Evolutionary conservation across 2,329 filamentous ascomycete species (phyloP).

Genomic region (Fusarium annulatum): DNA sequence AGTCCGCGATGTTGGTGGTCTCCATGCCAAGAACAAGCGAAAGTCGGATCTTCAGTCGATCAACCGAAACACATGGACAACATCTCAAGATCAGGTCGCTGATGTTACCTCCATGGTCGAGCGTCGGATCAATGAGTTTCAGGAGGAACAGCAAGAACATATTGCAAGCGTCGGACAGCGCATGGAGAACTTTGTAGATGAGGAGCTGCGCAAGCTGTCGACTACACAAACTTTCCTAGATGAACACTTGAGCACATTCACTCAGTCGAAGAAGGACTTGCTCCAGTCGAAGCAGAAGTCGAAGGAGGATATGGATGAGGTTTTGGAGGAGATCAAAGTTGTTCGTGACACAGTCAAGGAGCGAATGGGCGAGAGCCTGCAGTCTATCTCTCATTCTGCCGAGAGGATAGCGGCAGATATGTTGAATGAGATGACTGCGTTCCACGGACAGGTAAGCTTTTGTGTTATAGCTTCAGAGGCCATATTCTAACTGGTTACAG

Average conservation of each 20-base stretch:
- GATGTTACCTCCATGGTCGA: conserved; percentile 84
- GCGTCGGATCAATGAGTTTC: conserved; percentile 77
- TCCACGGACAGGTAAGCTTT: conserved; percentile 72
- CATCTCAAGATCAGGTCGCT: conserved; percentile 79
- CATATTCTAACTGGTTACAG: conserved; percentile 52
- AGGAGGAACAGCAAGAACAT: conserved; percentile 76
- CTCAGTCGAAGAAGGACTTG: conserved; percentile 74
- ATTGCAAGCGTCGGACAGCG: conserved; percentile 74
- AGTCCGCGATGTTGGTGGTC: conserved; percentile 80
- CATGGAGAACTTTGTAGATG: conserved; percentile 80
- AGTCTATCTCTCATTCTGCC: conserved; percentile 83
- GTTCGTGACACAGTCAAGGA: conserved; percentile 88
- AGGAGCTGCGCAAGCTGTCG: conserved; percentile 78
- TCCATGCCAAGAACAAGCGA: conserved; percentile 87
- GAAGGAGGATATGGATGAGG: conserved; percentile 88
- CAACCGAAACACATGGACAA: conserved; percentile 83
- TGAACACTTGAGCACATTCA: conserved; percentile 74
- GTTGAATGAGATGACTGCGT: conserved; percentile 83
- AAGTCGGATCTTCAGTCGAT: conserved; percentile 84
- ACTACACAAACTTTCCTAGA: conserved; percentile 77
- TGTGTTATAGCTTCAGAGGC: too few relatives aligned
- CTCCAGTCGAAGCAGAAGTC: conserved; percentile 74
- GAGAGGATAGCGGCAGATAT: conserved; percentile 92
- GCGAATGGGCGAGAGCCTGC: conserved; percentile 85
- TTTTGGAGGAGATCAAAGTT: conserved; percentile 91